Evolutionary conservation across 2,329 filamentous ascomycete genomes (phyloP).

Genomic region (Aspergillus tamarii): DNA sequence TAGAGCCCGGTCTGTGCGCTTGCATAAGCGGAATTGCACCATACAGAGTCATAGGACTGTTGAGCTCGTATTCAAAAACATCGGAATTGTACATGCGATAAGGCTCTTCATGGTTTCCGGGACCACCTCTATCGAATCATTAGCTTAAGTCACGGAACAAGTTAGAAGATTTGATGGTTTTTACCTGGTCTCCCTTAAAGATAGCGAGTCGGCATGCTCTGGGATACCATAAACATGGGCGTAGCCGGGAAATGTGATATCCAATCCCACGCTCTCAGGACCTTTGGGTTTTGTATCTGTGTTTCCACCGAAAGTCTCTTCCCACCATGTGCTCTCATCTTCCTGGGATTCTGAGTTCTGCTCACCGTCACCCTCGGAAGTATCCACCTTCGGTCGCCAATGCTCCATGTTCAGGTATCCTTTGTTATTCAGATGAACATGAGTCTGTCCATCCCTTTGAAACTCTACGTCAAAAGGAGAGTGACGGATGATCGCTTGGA

Average conservation of each 20-base stretch:
- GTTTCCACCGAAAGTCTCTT: constrained; percentile 92
- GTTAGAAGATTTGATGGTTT: background rate
- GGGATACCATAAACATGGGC: constrained; percentile 93
- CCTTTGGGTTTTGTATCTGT: constrained; percentile 95
- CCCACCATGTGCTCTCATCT: constrained; percentile 92
- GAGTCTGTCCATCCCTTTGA: constrained; percentile 75
- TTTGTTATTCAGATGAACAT: constrained; percentile 87
- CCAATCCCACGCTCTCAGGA: constrained; percentile 86
- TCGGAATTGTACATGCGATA: constrained; percentile 96
- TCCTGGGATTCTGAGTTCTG: constrained; percentile 43
- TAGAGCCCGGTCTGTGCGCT: constrained; percentile 89
- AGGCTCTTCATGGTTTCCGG: constrained; percentile 82
- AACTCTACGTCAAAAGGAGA: constrained; percentile 86
- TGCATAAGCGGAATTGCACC: constrained; percentile 98
- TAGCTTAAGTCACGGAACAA: constrained; percentile 16
- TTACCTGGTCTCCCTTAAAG: constrained; percentile 81
- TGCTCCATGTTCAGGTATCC: constrained; percentile 92
- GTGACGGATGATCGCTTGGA: constrained; percentile 82
- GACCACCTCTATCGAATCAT: constrained; percentile 63
- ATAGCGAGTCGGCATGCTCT: constrained; percentile 85
- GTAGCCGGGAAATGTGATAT: constrained; percentile 91
- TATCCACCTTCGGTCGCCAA: constrained; percentile 85
- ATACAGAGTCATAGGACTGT: constrained; percentile 98
- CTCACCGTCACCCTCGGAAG: constrained; percentile 55
- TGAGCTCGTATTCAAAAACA: constrained; percentile 95